phyloP scores from a whole-genome alignment of 2,329 filamentous ascomycete genomes.

The Neoarthrinium moseri region DNA sequence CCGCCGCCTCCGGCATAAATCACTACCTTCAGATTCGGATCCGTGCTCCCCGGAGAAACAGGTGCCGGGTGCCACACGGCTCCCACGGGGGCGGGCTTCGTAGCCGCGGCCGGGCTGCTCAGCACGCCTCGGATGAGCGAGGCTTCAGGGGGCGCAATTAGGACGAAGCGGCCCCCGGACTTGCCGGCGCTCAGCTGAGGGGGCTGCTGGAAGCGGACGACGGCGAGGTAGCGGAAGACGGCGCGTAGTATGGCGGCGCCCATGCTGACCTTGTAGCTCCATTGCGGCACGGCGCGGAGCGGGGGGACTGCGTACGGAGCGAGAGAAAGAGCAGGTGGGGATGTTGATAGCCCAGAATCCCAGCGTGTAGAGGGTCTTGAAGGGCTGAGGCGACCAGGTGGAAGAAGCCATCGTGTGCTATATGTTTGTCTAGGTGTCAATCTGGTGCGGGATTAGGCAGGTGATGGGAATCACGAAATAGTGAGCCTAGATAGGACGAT shows the following conservation, averaged over 20 bases:
- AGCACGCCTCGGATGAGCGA: conserved; percentile 13
- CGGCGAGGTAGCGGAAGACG: conserved; percentile 10
- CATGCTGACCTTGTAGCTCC: conserved; percentile 14
- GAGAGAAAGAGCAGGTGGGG: conserved; percentile 10
- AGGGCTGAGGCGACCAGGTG: conserved; percentile 13
- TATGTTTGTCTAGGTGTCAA: background rate
- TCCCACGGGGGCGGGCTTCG: conserved; percentile 14
- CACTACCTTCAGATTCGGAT: conserved; percentile 9
- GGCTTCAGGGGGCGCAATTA: conserved; percentile 9
- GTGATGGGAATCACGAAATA: too few relatives aligned
- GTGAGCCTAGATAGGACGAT: too few relatives aligned
- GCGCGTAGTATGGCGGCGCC: conserved; percentile 9
- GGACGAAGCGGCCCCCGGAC: conserved; percentile 12
- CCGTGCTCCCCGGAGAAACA: background rate
- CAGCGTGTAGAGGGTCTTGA: conserved; percentile 10
- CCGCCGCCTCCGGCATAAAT: conserved; percentile 14
- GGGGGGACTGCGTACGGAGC: conserved; percentile 12
- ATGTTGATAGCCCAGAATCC: background rate
- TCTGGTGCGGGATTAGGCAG: too few relatives aligned
- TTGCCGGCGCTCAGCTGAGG: conserved; percentile 12
- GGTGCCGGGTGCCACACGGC: conserved; percentile 15
- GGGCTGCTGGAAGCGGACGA: conserved; percentile 12
- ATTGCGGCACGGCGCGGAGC: conserved; percentile 16
- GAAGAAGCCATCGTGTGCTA: conserved; percentile 6
- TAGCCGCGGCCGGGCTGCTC: background rate